phyloP scores from a whole-genome alignment of 192 early-diverging fungal genomes.

The Coemansia sp. region DNA sequence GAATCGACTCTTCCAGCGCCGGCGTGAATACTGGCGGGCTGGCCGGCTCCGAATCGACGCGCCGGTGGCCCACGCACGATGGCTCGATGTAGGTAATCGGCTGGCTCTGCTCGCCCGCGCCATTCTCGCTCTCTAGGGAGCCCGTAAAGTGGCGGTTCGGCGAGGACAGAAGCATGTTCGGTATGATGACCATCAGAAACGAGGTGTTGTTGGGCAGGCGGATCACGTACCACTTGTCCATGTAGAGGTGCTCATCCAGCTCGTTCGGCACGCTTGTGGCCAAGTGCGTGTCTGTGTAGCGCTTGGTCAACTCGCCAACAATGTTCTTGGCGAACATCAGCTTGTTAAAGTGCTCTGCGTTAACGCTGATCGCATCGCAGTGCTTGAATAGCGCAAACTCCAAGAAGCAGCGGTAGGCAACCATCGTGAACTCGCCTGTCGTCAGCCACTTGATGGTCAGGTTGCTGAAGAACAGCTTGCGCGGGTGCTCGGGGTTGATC shows the following conservation, averaged over 20 bases:
- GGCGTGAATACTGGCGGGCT: slow-evolving; percentile 32
- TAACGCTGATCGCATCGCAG: slow-evolving; percentile 45
- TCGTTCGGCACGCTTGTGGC: slow-evolving; percentile 38
- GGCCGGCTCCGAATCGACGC: slow-evolving; percentile 20
- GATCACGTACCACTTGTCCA: slow-evolving; percentile 49
- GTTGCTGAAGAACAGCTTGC: slow-evolving; percentile 43
- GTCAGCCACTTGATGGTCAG: slow-evolving; percentile 39
- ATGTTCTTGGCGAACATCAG: slow-evolving; percentile 43
- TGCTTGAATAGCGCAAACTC: slow-evolving; percentile 47
- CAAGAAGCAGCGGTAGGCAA: slow-evolving; percentile 43
- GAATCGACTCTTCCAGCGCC: slow-evolving; percentile 30
- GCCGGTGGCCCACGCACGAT: not conserved
- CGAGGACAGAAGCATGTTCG: slow-evolving; percentile 33
- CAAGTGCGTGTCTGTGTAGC: slow-evolving; percentile 16
- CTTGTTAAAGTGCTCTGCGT: slow-evolving; percentile 45
- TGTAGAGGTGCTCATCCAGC: slow-evolving; percentile 39
- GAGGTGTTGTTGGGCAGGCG: slow-evolving; percentile 45
- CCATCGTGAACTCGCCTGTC: slow-evolving; percentile 46
- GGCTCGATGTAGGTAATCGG: not conserved
- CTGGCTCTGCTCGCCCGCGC: not conserved
- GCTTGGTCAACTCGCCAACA: slow-evolving; percentile 27
- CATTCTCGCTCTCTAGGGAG: not conserved
- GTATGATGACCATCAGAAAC: slow-evolving; percentile 45
- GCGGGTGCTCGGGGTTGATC: slow-evolving; percentile 37
- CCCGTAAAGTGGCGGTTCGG: slow-evolving; percentile 9